Base-by-base conservation (phyloP, 345 rosid species). In the Eucalyptus caleyi region DNA sequence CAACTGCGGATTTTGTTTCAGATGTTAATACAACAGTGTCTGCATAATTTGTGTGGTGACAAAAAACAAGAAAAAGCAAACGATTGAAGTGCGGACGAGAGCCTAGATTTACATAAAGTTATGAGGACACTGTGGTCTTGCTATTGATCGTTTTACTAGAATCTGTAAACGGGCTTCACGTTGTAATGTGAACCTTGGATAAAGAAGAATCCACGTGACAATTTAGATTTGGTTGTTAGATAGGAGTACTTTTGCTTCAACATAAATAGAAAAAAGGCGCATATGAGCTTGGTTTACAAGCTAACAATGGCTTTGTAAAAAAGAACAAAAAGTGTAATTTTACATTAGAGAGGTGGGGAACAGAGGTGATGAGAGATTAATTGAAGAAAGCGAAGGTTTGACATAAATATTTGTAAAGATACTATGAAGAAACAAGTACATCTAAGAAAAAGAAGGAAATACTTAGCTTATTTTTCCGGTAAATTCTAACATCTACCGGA, bases 401-500 rank as follows among this genome's bases (percentile, higher is more conserved):
- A 13, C 16, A 62, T 62, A 13, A 62, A 27, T 62, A 62, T 27
- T 12, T 26, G 69, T 3, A 27, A 26, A 59, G 69, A 62, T 62
- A 13, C 69, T 27, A 3, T 3, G 32, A 62, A 27, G 69, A 62
- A 62, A 62, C 69, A 27, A 30, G 34, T 6, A 14, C 72, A 62
- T 27, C 0, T 62, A 62, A 27, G 72, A 62, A 62, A 62, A 27
- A 6, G 16, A 62, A 14, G 72, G 72, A 62, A 30, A 62, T 30
- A 14, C 5, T 6, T 14, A 30, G 34, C 18, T 62, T 12, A 30
- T 62, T 62, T 12, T 62, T 30, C 9, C 0, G 19, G 72, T 4
- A 62, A 62, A 0, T 30, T 30, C 72, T 62, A 62, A 6, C 0
- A 30, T 62, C 19, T 62, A 6, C 19, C 4, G 0, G 4, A 30